A percentile compares a stretch with the other conserved stretches of the same genome.
Evolutionary conservation across 768 basidiomycete genomes (phyloP).

Genomic region (Suillus discolor): DNA sequence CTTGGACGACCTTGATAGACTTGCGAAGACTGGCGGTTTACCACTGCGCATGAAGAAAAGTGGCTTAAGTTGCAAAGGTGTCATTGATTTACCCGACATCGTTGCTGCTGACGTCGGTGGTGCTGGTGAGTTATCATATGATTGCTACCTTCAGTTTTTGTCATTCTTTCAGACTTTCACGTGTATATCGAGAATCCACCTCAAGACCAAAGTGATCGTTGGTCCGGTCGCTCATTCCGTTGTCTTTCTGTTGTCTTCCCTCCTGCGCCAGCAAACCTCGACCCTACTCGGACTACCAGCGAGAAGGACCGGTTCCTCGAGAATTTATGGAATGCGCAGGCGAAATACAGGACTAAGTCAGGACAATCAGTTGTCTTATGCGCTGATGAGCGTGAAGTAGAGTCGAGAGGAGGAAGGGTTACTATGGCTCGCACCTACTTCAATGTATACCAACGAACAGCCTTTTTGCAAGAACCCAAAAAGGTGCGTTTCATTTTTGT

Average conservation of each 20-base stretch:
- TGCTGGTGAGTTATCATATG: constrained; percentile 55
- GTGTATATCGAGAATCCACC: constrained; percentile 84
- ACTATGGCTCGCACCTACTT: constrained; percentile 83
- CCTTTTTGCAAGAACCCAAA: constrained; percentile 74
- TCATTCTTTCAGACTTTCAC: constrained; percentile 67
- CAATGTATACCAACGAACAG: constrained; percentile 84
- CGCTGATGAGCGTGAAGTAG: constrained; percentile 76
- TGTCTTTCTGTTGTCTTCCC: constrained; percentile 78
- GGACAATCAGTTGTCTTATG: constrained; percentile 75
- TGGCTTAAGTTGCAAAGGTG: constrained; percentile 81
- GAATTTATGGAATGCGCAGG: constrained; percentile 89
- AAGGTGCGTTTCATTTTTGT: constrained; percentile 54
- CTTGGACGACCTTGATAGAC: constrained; percentile 75
- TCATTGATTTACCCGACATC: constrained; percentile 83
- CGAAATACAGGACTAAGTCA: constrained; percentile 69
- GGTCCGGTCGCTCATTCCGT: constrained; percentile 87
- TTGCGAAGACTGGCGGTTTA: constrained; percentile 63
- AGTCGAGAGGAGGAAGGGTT: constrained; percentile 58
- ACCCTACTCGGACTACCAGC: constrained; percentile 60
- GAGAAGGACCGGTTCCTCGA: constrained; percentile 86
- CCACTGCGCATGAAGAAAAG: constrained; percentile 73
- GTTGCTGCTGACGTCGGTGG: constrained; percentile 85
- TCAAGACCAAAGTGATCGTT: constrained; percentile 78
- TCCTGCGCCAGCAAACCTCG: constrained; percentile 63
- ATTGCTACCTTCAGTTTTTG: neutral